Percentiles rank a stretch among this genome's conserved stretches.
phyloP scores from a whole-genome alignment of 2,329 filamentous ascomycete species.

The Neofusicoccum umdonicola region DNA sequence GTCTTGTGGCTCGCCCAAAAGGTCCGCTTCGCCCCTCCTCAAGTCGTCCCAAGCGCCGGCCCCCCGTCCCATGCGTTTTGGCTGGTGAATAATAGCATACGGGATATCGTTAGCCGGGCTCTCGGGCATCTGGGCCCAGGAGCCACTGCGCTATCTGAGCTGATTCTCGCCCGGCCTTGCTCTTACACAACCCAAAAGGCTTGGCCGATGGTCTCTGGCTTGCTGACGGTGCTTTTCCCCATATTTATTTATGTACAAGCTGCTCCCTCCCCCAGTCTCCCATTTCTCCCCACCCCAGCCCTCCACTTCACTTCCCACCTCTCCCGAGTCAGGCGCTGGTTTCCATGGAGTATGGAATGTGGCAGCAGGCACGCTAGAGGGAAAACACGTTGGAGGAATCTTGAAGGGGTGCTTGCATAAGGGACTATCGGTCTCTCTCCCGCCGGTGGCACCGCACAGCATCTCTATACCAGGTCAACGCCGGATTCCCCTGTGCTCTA shows the following conservation, averaged over 20 bases:
- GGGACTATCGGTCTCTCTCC: not conserved
- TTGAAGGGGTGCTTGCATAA: not conserved
- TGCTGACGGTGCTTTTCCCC: not conserved
- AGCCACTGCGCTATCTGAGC: conserved; percentile 7
- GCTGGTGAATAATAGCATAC: conserved; percentile 1
- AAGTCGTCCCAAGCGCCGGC: no score
- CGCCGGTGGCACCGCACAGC: not conserved
- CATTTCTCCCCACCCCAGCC: not conserved
- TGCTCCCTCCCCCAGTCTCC: not conserved
- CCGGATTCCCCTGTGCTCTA: not conserved
- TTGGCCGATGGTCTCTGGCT: not conserved
- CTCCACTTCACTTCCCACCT: not conserved
- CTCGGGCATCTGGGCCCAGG: not conserved
- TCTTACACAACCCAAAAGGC: conserved; percentile 5
- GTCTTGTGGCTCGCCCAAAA: not conserved
- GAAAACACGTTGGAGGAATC: not conserved
- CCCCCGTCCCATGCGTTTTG: not conserved
- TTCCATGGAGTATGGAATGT: not conserved
- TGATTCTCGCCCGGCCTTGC: not conserved
- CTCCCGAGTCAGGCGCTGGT: not conserved
- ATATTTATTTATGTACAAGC: conserved; percentile 4
- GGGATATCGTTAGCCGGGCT: not conserved
- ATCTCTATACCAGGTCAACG: not conserved
- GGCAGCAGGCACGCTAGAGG: not conserved
- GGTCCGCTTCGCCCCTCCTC: no score